Evolutionary conservation across 2,329 filamentous ascomycete genomes (phyloP).

Genomic region (Dactylellina parvicollis): DNA sequence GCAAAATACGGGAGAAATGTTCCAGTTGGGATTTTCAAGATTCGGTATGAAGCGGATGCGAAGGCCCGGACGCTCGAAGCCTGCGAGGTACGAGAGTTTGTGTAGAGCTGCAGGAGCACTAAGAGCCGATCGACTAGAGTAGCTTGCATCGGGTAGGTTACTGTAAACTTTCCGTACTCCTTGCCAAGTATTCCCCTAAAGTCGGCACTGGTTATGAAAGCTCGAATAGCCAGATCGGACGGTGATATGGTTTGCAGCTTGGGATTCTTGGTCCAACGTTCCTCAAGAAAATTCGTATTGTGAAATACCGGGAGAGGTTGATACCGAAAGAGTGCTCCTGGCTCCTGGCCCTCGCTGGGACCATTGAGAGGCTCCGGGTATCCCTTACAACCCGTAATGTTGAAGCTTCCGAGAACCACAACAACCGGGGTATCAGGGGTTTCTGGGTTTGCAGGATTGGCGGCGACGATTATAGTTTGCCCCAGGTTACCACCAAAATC

Average conservation of each 20-base stretch:
- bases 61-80: too few relatives aligned
- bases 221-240: too few relatives aligned
- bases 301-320: neutral
- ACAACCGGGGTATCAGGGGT: too few relatives aligned
- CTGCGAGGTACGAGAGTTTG: neutral
- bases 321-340: too few relatives aligned
- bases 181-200: neutral
- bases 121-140: neutral
- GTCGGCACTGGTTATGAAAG: too few relatives aligned
- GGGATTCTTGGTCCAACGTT: neutral
- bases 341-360: too few relatives aligned
- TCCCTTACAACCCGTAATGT: conserved; percentile 7
- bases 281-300: neutral
- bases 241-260: too few relatives aligned
- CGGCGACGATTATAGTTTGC: neutral
- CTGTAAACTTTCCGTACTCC: neutral
- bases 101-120: neutral
- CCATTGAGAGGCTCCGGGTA: too few relatives aligned
- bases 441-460: neutral
- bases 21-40: neutral
- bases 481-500: neutral
- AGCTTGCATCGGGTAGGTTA: conserved; percentile 1
- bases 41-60: neutral
- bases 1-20: conserved; percentile 5
- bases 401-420: neutral